Conservation (phyloP, 2,329 filamentous ascomycete genomes). For the Cryphonectria nitschkei region DNA sequence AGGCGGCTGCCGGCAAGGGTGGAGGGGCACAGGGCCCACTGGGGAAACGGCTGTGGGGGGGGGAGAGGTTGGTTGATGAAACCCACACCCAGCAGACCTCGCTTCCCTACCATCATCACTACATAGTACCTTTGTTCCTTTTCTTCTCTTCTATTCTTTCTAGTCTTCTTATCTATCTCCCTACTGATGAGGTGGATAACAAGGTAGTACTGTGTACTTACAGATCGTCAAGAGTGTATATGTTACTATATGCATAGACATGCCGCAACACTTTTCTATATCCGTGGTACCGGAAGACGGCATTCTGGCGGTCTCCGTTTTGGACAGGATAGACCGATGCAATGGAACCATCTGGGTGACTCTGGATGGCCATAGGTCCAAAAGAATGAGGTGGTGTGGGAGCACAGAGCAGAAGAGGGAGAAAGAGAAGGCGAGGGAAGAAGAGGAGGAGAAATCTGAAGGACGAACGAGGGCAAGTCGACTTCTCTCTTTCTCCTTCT, state of each 20-base stretch:
- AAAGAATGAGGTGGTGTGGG: neutral
- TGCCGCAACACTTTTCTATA: neutral
- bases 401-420: neutral
- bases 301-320: neutral
- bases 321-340: neutral
- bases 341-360: neutral
- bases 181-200: neutral
- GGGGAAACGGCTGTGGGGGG: too few relatives aligned
- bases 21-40: neutral
- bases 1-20: neutral
- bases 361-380: neutral
- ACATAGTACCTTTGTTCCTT: neutral
- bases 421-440: neutral
- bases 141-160: neutral
- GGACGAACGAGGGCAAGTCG: neutral
- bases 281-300: neutral
- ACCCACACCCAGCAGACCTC: neutral
- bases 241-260: neutral
- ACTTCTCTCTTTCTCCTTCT: neutral
- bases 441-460: neutral
- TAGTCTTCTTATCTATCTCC: too few relatives aligned
- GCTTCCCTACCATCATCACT: neutral
- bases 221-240: neutral
- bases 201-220: neutral
- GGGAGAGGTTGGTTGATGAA: too few relatives aligned